A percentile compares a stretch with the other conserved stretches of the same genome.
phyloP scores from a whole-genome alignment of 202 grass and related monocot species.

The Schoenoplectus triqueter region DNA sequence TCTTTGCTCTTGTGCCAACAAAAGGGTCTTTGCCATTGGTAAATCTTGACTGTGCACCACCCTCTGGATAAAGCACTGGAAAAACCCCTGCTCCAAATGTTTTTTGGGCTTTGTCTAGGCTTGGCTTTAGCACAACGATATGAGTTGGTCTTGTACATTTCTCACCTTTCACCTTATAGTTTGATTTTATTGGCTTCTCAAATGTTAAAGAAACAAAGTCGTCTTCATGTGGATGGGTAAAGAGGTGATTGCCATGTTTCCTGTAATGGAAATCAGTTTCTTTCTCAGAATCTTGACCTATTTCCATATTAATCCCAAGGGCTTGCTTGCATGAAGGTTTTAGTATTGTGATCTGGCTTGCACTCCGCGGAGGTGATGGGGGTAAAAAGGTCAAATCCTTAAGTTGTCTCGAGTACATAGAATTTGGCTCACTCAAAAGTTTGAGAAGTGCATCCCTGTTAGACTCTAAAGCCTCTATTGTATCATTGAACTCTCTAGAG shows the following conservation, averaged over 20 bases:
- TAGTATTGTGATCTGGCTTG: conserved; percentile 82
- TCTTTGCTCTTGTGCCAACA: conserved; percentile 47
- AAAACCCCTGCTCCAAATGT: conserved; percentile 45
- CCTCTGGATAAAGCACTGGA: conserved; percentile 36
- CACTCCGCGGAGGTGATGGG: conserved; percentile 51
- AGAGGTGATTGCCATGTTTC: conserved; percentile 49
- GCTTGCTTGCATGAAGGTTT: conserved; percentile 65
- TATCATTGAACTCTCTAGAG: conserved; percentile 80
- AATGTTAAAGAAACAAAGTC: conserved; percentile 54
- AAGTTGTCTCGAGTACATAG: conserved; percentile 57
- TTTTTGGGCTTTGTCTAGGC: conserved; percentile 59
- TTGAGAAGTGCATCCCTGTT: conserved; percentile 79
- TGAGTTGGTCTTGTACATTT: conserved; percentile 51
- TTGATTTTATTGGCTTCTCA: conserved; percentile 63
- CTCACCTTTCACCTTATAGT: conserved; percentile 47
- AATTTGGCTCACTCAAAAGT: conserved; percentile 75
- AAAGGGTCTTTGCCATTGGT: conserved; percentile 21
- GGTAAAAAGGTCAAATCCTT: conserved; percentile 44
- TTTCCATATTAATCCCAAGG: conserved; percentile 44
- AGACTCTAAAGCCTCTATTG: conserved; percentile 70
- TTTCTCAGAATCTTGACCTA: conserved; percentile 26
- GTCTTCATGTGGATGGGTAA: conserved; percentile 47
- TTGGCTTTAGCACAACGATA: conserved; percentile 93
- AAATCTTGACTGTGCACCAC: conserved; percentile 25
- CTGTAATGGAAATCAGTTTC: conserved; percentile 47